phyloP scores from a whole-genome alignment of 129 eudicot genomes.

The Centrapalus pauciflorus region DNA sequence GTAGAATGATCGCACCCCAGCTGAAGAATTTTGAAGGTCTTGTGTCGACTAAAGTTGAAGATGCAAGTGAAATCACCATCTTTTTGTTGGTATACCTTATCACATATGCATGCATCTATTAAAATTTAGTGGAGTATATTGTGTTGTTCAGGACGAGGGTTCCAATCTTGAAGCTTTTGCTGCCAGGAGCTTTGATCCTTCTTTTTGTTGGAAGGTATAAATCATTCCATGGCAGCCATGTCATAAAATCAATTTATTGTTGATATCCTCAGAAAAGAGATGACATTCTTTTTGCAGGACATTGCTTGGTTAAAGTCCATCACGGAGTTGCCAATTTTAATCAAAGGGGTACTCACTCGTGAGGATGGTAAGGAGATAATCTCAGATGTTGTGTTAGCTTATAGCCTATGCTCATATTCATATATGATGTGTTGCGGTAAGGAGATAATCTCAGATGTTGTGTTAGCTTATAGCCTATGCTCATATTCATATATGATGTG shows the following conservation, averaged over 20 bases:
- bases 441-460: not conserved
- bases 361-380: slow-evolving; percentile 66
- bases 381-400: not conserved
- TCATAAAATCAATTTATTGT: not conserved
- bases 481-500: not conserved
- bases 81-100: not conserved
- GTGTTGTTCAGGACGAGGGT: slow-evolving; percentile 55
- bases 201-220: slow-evolving; percentile 76
- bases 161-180: slow-evolving; percentile 71
- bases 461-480: not conserved
- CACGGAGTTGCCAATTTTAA: slow-evolving; percentile 67
- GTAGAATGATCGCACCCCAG: slow-evolving; percentile 85
- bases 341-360: slow-evolving; percentile 69
- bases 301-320: slow-evolving; percentile 72
- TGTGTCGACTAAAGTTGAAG: slow-evolving; percentile 45
- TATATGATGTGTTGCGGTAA: slow-evolving; percentile 26
- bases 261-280: not conserved
- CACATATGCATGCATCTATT: not conserved
- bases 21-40: slow-evolving; percentile 85
- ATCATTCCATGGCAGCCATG: not conserved
- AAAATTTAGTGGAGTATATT: not conserved
- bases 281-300: slow-evolving; percentile 46
- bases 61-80: slow-evolving; percentile 44
- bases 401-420: not conserved
- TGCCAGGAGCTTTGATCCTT: slow-evolving; percentile 47